phyloP scores from a whole-genome alignment of 83 land plant genomes.

The Thuja plicata region DNA sequence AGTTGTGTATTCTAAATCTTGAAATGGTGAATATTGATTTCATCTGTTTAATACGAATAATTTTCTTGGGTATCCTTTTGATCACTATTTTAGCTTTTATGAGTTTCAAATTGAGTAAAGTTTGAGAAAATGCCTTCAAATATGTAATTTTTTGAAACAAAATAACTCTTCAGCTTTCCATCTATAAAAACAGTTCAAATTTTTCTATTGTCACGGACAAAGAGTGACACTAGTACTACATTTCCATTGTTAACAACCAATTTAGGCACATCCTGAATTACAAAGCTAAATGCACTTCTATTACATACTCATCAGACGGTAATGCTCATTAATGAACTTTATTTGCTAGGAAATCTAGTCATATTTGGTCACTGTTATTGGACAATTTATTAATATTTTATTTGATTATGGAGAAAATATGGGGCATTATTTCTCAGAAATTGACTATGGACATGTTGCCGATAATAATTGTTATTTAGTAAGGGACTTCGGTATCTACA shows the following conservation, averaged over 20 bases:
- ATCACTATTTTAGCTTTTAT: too few relatives aligned
- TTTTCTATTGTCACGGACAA: neutral
- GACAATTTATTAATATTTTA: neutral
- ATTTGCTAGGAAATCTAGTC: neutral
- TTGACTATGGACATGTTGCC: neutral
- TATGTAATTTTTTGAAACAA: neutral
- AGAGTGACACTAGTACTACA: neutral
- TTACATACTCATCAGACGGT: neutral
- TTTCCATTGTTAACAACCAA: neutral
- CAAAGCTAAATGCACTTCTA: neutral
- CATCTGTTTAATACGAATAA: too few relatives aligned
- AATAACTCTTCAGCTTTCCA: neutral
- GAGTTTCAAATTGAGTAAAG: too few relatives aligned
- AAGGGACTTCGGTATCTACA: neutral
- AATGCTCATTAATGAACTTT: neutral
- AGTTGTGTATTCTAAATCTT: too few relatives aligned
- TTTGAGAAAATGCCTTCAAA: too few relatives aligned
- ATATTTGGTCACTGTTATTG: neutral
- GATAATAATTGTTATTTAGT: neutral
- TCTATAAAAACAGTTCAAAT: neutral
- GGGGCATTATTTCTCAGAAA: neutral
- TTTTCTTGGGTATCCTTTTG: too few relatives aligned
- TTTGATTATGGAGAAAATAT: neutral
- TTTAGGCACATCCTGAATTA: neutral
- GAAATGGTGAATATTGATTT: too few relatives aligned